Base-by-base conservation (phyloP, 1,284 basidiomycete species). In the Microbotryum scabiosae region DNA sequence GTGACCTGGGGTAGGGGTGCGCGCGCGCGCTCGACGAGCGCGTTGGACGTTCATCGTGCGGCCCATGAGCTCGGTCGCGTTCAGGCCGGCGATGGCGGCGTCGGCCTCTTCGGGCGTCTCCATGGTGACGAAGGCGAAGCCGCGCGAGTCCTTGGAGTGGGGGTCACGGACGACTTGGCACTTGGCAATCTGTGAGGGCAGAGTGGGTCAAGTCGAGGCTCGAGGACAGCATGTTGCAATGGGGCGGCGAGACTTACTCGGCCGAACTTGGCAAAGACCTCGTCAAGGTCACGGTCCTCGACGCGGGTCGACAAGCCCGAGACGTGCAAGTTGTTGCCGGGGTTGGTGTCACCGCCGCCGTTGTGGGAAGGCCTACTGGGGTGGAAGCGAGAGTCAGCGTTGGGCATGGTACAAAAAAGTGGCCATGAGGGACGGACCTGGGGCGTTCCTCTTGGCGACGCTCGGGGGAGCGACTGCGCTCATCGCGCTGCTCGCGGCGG, bases 71-170 rank as follows among this genome's bases (percentile, higher is more conserved):
- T 91, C 88, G 62, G 86, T 85, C 51, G 83, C 82, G 75, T 90
- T 87, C 69, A 97, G 78, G 10, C 84, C 86, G 41, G 86, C 82
- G 69, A 97, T 85, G 55, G 88, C 90, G 54, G 87, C 87, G 58
- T 93, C 88, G 6, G 93, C 94, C 72, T 96, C 92, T 69, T 90
- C 89, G 48, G 72, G 75, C 44, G 82, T 82, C 74, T 90, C 88
- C 85, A 94, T 93, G 60, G 91, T 97, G 72, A 98, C 94, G 76
- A 98, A 98, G 50, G 90, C 94, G 71, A 98, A 97, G 45, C 93
- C 94, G 73, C 94, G 89, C 59, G 91, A 92, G 73, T 97, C 93
- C 71, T 90, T 86, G 64, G 87, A 86, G 78, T 97, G 94, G 30
- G 94, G 93, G 78, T 98, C 94, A 72, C 87, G 87, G 90, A 97